Evolutionary conservation across 2,329 filamentous ascomycete genomes (phyloP).

Genomic region (Diaporthe caulivora): DNA sequence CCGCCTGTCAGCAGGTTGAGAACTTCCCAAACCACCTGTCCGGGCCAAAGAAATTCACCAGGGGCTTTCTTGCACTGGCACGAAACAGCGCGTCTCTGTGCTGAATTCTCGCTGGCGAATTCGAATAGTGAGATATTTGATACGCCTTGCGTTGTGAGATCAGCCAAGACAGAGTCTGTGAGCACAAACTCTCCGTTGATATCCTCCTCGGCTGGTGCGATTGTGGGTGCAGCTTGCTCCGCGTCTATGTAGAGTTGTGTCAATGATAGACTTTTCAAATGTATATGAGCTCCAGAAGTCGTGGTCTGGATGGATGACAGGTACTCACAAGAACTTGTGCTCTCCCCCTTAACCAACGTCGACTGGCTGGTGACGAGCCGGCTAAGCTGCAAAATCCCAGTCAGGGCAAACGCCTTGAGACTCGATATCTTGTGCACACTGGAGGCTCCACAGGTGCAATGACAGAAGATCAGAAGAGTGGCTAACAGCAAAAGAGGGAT

Average conservation of each 20-base stretch:
- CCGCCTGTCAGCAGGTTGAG: constrained; percentile 47
- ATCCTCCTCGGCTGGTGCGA: constrained; percentile 45
- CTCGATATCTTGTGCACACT: background rate
- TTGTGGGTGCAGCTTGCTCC: constrained; percentile 39
- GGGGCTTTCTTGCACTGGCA: constrained; percentile 51
- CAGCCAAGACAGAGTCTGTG: constrained; percentile 50
- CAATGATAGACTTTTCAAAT: background rate
- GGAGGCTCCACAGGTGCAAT: background rate
- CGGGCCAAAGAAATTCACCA: constrained; percentile 49
- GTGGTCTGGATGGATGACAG: background rate
- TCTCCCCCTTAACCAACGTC: background rate
- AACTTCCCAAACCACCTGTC: constrained; percentile 45
- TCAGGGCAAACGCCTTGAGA: background rate
- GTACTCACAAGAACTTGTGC: background rate
- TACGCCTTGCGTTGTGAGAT: constrained; percentile 47
- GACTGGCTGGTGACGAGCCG: background rate
- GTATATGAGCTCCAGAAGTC: no score
- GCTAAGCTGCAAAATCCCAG: background rate
- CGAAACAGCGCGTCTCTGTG: constrained; percentile 42
- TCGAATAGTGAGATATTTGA: constrained; percentile 49
- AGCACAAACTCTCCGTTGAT: constrained; percentile 45
- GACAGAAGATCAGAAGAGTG: background rate
- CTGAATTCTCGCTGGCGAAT: constrained; percentile 46
- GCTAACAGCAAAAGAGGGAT: background rate
- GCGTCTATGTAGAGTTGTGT: constrained; percentile 37